Conservation (phyloP, 2,329 filamentous ascomycete species). For the Sphaerulina musiva region DNA sequence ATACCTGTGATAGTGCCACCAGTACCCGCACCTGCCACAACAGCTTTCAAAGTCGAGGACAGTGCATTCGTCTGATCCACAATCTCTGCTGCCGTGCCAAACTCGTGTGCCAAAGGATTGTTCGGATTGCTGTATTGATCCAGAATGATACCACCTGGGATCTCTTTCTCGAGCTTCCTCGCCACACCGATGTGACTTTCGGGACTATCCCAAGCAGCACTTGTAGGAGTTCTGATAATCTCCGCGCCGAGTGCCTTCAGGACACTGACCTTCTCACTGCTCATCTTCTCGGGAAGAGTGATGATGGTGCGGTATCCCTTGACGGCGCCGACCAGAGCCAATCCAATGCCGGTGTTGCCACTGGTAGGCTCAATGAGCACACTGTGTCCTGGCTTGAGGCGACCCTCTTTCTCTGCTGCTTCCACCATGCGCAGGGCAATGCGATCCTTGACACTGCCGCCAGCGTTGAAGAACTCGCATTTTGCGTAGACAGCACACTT, state of each 20-base stretch:
- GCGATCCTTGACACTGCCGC: slow-evolving; percentile 85
- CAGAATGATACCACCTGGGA: slow-evolving; percentile 93
- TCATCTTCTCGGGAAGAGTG: slow-evolving; percentile 99
- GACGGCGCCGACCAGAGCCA: slow-evolving; percentile 87
- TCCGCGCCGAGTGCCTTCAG: slow-evolving; percentile 89
- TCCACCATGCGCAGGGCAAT: slow-evolving; percentile 98
- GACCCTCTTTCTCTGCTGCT: slow-evolving; percentile 80
- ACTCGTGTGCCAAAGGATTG: slow-evolving; percentile 90
- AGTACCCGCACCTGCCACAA: slow-evolving; percentile 89
- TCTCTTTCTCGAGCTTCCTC: slow-evolving; percentile 80
- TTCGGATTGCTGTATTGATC: slow-evolving; percentile 91
- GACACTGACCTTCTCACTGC: slow-evolving; percentile 92
- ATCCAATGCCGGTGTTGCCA: slow-evolving; percentile 94
- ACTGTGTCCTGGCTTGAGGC: slow-evolving; percentile 95
- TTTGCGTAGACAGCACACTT: slow-evolving; percentile 52
- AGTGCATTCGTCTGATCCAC: slow-evolving; percentile 69
- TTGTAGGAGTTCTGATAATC: slow-evolving; percentile 94
- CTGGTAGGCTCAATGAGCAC: slow-evolving; percentile 90
- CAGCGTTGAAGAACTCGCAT: slow-evolving; percentile 48
- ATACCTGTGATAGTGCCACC: slow-evolving; percentile 93
- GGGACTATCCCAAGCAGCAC: slow-evolving; percentile 87
- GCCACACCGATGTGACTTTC: slow-evolving; percentile 98
- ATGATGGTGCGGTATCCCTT: slow-evolving; percentile 99
- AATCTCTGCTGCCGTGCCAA: slow-evolving; percentile 91
- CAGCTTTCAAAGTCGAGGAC: slow-evolving; percentile 65